Percentiles rank a stretch among this genome's conserved stretches.
These are phyloP conservation scores for Suillus occidentalis DNA, from an alignment of 768 basidiomycete species.

Conservation along the genomic window DNA sequence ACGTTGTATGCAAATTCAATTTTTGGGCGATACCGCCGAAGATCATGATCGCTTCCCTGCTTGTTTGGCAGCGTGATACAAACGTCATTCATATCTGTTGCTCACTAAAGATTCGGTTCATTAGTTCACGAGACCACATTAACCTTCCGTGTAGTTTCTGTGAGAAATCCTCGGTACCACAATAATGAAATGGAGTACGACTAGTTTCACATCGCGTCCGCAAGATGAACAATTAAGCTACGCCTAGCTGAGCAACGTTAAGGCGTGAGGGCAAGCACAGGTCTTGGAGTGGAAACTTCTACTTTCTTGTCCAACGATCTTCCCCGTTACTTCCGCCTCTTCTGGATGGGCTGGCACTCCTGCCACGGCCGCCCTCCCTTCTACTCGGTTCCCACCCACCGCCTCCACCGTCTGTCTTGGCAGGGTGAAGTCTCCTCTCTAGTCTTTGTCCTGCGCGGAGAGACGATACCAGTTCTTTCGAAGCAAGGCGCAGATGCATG, in stretches of 20 bases:
- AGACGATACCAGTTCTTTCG: slow-evolving; percentile 77
- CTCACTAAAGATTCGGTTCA: not conserved
- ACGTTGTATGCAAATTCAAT: not conserved
- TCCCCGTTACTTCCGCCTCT: slow-evolving; percentile 67
- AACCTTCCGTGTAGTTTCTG: not conserved
- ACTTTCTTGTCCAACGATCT: slow-evolving; percentile 76
- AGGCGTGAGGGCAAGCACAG: not conserved
- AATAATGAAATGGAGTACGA: not conserved
- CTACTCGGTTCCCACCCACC: slow-evolving; percentile 86
- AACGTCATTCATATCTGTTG: not conserved
- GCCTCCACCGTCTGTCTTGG: slow-evolving; percentile 59
- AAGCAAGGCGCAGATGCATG: slow-evolving; percentile 92
- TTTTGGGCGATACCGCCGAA: not conserved
- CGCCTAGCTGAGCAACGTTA: not conserved
- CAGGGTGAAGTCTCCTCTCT: slow-evolving; percentile 74
- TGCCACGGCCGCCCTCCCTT: slow-evolving; percentile 60
- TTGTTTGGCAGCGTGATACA: not conserved
- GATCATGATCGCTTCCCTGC: not conserved
- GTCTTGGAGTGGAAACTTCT: not conserved
- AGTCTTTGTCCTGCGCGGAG: slow-evolving; percentile 81
- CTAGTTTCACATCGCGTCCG: not conserved
- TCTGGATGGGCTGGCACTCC: slow-evolving; percentile 73
- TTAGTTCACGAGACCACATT: not conserved
- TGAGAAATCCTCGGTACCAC: not conserved
- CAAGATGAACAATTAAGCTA: slow-evolving; percentile 4